Evolutionary conservation across 2,329 filamentous ascomycete species (phyloP).

Genomic region (Calonectria multiphialidica): DNA sequence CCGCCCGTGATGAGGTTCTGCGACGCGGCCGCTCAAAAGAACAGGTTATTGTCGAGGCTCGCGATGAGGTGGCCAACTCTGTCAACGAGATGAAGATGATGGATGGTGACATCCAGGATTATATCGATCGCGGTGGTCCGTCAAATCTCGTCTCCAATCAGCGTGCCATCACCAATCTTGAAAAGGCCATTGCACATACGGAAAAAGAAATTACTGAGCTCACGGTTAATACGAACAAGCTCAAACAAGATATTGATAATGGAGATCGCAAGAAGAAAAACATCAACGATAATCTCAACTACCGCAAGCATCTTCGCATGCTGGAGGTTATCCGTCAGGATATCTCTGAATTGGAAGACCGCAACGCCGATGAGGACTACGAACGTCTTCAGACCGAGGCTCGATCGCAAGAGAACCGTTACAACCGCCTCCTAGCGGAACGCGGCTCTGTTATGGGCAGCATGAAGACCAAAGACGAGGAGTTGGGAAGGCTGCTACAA

Average conservation of each 20-base stretch:
- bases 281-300: constrained; percentile 89
- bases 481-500: constrained; percentile 77
- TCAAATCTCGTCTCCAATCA: constrained; percentile 77
- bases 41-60: constrained; percentile 76
- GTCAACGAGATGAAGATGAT: constrained; percentile 82
- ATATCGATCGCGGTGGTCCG: constrained; percentile 81
- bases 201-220: constrained; percentile 78
- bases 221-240: constrained; percentile 78
- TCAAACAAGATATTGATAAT: constrained; percentile 82
- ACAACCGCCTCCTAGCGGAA: constrained; percentile 78
- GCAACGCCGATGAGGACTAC: constrained; percentile 87
- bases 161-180: constrained; percentile 75
- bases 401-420: constrained; percentile 72
- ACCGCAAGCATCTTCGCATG: constrained; percentile 79
- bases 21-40: constrained; percentile 79
- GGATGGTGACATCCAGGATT: constrained; percentile 83
- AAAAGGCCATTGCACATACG: constrained; percentile 72
- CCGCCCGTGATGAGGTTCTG: constrained; percentile 81
- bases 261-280: constrained; percentile 87
- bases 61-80: constrained; percentile 78
- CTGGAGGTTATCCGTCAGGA: constrained; percentile 76
- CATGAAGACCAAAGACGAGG: constrained; percentile 87
- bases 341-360: constrained; percentile 79
- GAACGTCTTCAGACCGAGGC: constrained; percentile 80
- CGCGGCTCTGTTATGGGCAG: constrained; percentile 80